A percentile compares a stretch with the other conserved stretches of the same genome.
phyloP scores from a whole-genome alignment of 179 eudicot genomes.

The Gypsophila paniculata region DNA sequence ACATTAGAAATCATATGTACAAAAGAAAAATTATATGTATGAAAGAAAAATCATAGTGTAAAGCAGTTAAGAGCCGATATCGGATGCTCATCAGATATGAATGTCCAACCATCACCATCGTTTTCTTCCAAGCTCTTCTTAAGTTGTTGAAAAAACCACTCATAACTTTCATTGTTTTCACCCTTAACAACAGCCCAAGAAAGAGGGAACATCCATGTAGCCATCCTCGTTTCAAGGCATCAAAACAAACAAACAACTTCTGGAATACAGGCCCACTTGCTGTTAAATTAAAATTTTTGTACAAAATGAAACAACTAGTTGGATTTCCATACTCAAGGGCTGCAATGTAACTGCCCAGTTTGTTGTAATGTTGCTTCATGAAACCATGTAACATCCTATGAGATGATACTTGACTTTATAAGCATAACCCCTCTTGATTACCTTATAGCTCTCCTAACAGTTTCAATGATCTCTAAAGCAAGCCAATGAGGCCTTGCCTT shows the following conservation, averaged over 20 bases:
- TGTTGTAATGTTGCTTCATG: background rate
- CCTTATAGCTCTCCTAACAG: background rate
- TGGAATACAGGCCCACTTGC: background rate
- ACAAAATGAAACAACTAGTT: background rate
- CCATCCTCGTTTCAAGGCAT: background rate
- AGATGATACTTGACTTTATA: constrained; percentile 7
- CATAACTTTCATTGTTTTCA: background rate
- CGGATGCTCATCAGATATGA: too few relatives aligned
- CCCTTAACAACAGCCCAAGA: background rate
- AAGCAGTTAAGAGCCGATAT: too few relatives aligned
- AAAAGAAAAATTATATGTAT: background rate
- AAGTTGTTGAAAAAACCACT: background rate
- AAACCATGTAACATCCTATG: background rate
- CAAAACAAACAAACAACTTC: background rate
- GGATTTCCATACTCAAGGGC: background rate
- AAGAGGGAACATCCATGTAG: background rate
- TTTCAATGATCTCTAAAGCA: background rate
- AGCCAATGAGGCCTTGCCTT: constrained; percentile 6
- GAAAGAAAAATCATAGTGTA: too few relatives aligned
- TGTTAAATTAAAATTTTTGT: background rate
- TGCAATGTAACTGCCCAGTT: background rate
- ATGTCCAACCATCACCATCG: background rate
- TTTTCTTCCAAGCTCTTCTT: background rate
- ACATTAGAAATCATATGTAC: background rate
- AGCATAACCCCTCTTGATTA: background rate